phyloP scores from a whole-genome alignment of 495 filamentous ascomycete species.

The Parathielavia appendiculata region DNA sequence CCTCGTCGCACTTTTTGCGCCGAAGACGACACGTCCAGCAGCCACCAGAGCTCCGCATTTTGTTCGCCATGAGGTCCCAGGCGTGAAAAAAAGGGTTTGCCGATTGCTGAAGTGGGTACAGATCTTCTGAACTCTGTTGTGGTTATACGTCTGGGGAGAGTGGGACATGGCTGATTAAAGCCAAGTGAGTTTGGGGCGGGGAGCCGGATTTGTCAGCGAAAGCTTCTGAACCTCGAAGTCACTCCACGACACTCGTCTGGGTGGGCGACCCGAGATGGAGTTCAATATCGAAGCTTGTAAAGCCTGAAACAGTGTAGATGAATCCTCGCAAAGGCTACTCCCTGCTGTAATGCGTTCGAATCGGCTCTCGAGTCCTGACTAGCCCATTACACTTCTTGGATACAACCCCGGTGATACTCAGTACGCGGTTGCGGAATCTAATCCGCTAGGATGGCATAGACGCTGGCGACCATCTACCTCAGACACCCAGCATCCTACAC shows the following conservation, averaged over 20 bases:
- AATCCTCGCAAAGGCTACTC: too few relatives aligned
- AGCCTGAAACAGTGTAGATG: too few relatives aligned
- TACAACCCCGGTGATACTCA: too few relatives aligned
- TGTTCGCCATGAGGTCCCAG: slow-evolving; percentile 19
- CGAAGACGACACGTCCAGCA: slow-evolving; percentile 56
- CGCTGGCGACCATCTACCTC: too few relatives aligned
- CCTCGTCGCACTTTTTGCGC: slow-evolving; percentile 53
- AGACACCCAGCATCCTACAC: too few relatives aligned
- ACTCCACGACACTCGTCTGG: not conserved
- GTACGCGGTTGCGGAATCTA: too few relatives aligned
- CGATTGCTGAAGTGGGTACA: not conserved
- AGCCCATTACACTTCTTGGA: too few relatives aligned
- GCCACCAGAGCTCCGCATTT: slow-evolving; percentile 39
- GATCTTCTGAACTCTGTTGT: not conserved
- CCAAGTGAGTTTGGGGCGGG: not conserved
- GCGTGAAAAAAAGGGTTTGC: not conserved
- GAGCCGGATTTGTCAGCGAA: not conserved
- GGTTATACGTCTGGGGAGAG: not conserved
- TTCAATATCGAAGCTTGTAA: too few relatives aligned
- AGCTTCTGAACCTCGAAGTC: not conserved
- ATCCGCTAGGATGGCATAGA: too few relatives aligned
- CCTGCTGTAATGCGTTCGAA: too few relatives aligned
- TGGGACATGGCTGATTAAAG: not conserved
- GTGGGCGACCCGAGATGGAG: not conserved
- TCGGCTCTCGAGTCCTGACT: too few relatives aligned